These are phyloP conservation scores for Ehretia macrophylla DNA, from an alignment of 257 asterid species.

Conservation along the genomic window DNA sequence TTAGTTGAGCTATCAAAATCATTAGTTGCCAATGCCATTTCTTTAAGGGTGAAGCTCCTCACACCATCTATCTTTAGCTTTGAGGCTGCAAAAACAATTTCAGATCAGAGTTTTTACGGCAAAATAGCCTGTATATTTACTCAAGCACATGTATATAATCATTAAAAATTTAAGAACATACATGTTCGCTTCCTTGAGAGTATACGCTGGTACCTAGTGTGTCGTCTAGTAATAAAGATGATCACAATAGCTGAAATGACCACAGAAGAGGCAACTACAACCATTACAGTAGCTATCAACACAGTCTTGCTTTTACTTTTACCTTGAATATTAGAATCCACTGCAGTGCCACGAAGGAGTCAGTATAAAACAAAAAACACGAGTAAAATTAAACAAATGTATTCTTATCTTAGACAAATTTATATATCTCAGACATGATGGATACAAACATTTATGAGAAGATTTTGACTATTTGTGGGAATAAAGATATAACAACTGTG, in stretches of 20 bases:
- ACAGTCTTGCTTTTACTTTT: conserved; percentile 19
- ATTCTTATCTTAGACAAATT: too few relatives aligned
- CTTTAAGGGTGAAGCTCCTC: conserved; percentile 32
- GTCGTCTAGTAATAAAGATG: conserved; percentile 23
- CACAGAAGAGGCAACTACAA: conserved; percentile 24
- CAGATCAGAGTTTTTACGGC: neutral
- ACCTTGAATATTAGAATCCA: conserved; percentile 14
- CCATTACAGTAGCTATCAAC: conserved; percentile 24
- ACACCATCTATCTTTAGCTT: conserved; percentile 38
- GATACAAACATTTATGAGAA: too few relatives aligned
- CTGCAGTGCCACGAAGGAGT: conserved; percentile 25
- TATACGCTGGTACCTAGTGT: conserved; percentile 17
- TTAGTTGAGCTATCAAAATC: conserved; percentile 28
- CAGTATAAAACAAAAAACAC: neutral
- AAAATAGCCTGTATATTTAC: neutral
- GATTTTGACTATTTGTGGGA: too few relatives aligned
- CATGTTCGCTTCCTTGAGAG: conserved; percentile 24
- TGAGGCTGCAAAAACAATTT: conserved; percentile 28
- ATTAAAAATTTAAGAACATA: conserved; percentile 16
- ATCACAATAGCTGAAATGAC: conserved; percentile 22
- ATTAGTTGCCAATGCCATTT: conserved; percentile 33
- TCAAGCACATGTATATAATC: neutral
- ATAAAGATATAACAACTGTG: too few relatives aligned
- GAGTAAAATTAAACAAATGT: neutral
- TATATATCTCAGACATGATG: too few relatives aligned